Conservation (phyloP, 352 stramenopile genomes). For the Stephanocyclus meneghinianus region DNA sequence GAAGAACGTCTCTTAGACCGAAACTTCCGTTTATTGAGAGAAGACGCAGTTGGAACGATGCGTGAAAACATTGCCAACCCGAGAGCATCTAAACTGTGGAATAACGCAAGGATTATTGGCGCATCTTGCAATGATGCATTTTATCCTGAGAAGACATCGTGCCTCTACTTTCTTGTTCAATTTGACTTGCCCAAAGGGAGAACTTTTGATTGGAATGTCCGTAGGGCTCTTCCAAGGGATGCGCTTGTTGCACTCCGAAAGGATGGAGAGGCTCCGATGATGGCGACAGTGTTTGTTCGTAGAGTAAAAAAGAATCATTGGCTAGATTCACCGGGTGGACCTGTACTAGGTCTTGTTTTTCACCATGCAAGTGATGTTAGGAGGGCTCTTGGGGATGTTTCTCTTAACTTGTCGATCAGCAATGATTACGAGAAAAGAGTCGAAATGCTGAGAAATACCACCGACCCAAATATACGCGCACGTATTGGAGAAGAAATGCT, state of each 20-base stretch:
- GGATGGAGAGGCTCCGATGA: conserved; percentile 14
- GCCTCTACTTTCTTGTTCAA: conserved; percentile 47
- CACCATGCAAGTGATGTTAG: conserved; percentile 33
- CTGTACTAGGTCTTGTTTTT: conserved; percentile 50
- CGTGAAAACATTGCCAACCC: conserved; percentile 49
- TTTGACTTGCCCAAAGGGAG: conserved; percentile 30
- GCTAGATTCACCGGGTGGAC: conserved; percentile 34
- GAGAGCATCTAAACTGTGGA: conserved; percentile 35
- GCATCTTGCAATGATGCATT: conserved; percentile 36
- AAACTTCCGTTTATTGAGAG: conserved; percentile 73
- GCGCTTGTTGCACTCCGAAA: conserved; percentile 48
- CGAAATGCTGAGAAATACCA: background rate
- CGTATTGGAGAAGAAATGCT: conserved; percentile 2
- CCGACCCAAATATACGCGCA: conserved; percentile 2
- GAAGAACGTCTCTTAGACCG: conserved; percentile 53
- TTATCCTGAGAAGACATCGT: conserved; percentile 9
- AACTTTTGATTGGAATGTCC: conserved; percentile 26
- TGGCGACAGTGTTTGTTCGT: conserved; percentile 45
- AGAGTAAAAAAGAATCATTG: conserved; percentile 19
- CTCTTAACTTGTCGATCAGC: conserved; percentile 29
- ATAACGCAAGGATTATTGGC: conserved; percentile 58
- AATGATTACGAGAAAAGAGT: conserved; percentile 25
- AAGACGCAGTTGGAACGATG: conserved; percentile 67
- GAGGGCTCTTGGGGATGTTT: conserved; percentile 32
- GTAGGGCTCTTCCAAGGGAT: conserved; percentile 36